Percentiles rank a stretch among this genome's conserved stretches.
phyloP scores from a whole-genome alignment of 352 stramenopile genomes.

The Pythium monospermum region DNA sequence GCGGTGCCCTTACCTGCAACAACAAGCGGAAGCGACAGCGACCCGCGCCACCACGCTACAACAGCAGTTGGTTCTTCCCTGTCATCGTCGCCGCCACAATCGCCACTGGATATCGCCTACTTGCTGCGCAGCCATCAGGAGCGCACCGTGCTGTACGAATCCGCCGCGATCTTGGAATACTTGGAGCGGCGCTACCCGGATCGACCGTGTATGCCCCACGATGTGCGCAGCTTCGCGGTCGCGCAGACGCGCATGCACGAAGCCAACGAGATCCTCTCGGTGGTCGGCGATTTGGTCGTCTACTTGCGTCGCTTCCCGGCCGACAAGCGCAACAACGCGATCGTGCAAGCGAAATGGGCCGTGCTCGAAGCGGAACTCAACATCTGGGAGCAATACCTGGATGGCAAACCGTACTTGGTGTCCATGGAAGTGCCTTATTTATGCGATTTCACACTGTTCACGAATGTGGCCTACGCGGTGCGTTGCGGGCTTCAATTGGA shows the following conservation, averaged over 20 bases:
- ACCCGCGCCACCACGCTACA: no score
- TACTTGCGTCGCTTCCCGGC: conserved; percentile 70
- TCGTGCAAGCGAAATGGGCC: conserved; percentile 69
- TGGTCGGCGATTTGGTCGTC: conserved; percentile 74
- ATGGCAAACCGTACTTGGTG: conserved; percentile 57
- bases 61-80: no score
- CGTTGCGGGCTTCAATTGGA: conserved; percentile 81
- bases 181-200: conserved; percentile 62
- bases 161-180: conserved; percentile 72
- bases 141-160: conserved; percentile 72
- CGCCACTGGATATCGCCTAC: conserved; percentile 5
- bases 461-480: conserved; percentile 82
- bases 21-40: no score
- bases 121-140: conserved; percentile 25
- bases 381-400: conserved; percentile 76
- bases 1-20: neutral
- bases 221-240: conserved; percentile 48
- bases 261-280: conserved; percentile 80
- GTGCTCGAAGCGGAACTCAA: conserved; percentile 61
- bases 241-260: conserved; percentile 77
- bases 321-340: conserved; percentile 44
- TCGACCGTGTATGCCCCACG: conserved; percentile 41
- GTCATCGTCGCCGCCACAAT: neutral
- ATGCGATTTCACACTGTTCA: conserved; percentile 82
- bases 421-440: conserved; percentile 56